Base-by-base conservation (phyloP, 176 grass and related monocot genomes). In the Puya raimondii region DNA sequence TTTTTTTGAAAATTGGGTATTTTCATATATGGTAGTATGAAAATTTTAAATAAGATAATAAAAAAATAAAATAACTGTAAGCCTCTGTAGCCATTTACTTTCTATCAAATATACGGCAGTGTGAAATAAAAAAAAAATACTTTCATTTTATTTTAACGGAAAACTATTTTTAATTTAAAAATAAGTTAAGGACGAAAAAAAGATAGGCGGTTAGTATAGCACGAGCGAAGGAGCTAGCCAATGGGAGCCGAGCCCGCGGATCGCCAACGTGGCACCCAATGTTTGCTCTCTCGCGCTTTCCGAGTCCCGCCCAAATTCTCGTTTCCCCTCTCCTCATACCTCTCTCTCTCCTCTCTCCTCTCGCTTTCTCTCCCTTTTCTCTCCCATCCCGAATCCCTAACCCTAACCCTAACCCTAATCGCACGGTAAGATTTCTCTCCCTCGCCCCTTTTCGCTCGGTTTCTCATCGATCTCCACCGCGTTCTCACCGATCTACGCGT, bases 271-370 rank as follows among this genome's bases (percentile, higher is more conserved):
- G 80, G 77, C 16, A 25, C 22, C 2, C 4, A 9, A 71, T 25
- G 51, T 26, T 79, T 72, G 27, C 50, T 17, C n/a, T 57, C 12
- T 56, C 16, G 18, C 18, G 16, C 20, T 59, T 21, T 2, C 22
- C 70, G 67, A 70, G 64, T 78, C 77, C 68, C 77, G 67, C 77
- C 68, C 68, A 72, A 79, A 70, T 58, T 56, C 16, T 65, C 11
- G 21, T 9, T 72, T 72, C 29, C 58, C 21, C 65, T 52, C 50
- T 23, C 12, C 69, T 56, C 14, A 3, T 20, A 22, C 10, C 20
- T 12, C 67, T 18, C 48, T 20, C 12, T 12, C 33, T 20, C 13
- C 21, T 42, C 1, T 10, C 5, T 1, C 49, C 49, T 53, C 68
- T 26, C 33, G 48, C 42, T 49, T n/a, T 69, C 66, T 51, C 21